Evolutionary conservation across 257 asterid genomes (phyloP), one percentile per base, ranked within the genome.

Genomic region (Ophiorrhiza pumila): DNA sequence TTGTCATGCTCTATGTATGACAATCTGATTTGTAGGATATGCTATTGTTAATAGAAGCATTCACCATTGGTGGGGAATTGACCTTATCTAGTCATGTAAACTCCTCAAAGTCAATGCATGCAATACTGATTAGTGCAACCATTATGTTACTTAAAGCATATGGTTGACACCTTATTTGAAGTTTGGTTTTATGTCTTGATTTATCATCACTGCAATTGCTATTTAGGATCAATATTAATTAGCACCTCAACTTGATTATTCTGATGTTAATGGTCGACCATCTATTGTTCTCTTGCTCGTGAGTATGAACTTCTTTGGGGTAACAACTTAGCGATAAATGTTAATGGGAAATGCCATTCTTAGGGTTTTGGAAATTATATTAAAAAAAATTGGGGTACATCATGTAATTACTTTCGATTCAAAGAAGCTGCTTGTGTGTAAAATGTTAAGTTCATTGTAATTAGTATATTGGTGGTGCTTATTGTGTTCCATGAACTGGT

Each of bases 221-320:
- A 6, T 12, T 61, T 57, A 43, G 43, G 31, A 58, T 31, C 32
- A 58, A 39, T 7, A 18, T 31, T 23, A 31, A n/a, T n/a, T 27
- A 29, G 61, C 22, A 39, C 58, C 34, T 53, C 20, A 34, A 31
- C 39, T 6, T 47, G 41, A 43, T 39, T 12, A 52, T 37, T 17
- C 42, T 1, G 41, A n/a, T 65, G 25, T 61, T 69, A 20, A 6
- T 65, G 63, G 70, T 60, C 23, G 57, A 62, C 69, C 58, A 32
- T 42, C 45, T 42, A 59, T 27, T 58, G 74, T 81, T 82, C 65
- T 65, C 79, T 83, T 78, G 80, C 68, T 70, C 79, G 78, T 86
- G 71, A 69, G 61, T 53, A 80, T 81, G 87, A 90, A 86, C 85
- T 85, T 87, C 86, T 87, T 90, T 81, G n/a, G n/a, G n/a, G n/a